A percentile compares a stretch with the other conserved stretches of the same genome.
Conservation (phyloP, 129 eudicot genomes). For the Artemisia argyi region DNA sequence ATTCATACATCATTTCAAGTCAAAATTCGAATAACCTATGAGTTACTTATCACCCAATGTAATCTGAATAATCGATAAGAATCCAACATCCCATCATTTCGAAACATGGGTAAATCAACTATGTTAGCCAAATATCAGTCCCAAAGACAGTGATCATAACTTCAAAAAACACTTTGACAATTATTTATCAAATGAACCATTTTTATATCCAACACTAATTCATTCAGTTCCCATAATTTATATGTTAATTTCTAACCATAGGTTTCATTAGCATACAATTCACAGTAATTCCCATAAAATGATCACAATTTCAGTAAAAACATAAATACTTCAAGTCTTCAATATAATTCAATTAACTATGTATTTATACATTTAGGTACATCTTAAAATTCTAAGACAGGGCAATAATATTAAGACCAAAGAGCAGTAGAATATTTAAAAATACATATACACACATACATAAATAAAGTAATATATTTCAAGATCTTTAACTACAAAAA, state of each 20-base stretch:
- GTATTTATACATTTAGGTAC: background rate
- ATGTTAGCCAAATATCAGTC: background rate
- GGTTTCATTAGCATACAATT: too few species aligned
- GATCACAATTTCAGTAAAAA: conserved; percentile 14
- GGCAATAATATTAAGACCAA: too few species aligned
- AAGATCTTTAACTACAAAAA: conserved; percentile 21
- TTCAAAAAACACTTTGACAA: conserved; percentile 2
- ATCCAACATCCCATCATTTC: background rate
- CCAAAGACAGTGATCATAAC: conserved; percentile 9
- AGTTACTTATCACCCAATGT: background rate
- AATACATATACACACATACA: conserved; percentile 6
- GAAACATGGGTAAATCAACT: background rate
- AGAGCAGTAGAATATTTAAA: background rate
- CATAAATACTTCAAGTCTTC: background rate
- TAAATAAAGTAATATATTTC: background rate
- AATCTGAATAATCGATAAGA: background rate
- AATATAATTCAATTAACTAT: background rate
- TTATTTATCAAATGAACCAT: background rate
- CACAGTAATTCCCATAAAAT: conserved; percentile 1
- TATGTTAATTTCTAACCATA: background rate
- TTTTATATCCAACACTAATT: background rate
- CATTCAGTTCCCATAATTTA: background rate
- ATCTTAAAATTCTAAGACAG: too few species aligned
- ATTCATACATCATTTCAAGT: background rate
- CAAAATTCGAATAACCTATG: background rate